phyloP scores from a whole-genome alignment of 2,329 filamentous ascomycete species.

The Akanthomyces lecanii region DNA sequence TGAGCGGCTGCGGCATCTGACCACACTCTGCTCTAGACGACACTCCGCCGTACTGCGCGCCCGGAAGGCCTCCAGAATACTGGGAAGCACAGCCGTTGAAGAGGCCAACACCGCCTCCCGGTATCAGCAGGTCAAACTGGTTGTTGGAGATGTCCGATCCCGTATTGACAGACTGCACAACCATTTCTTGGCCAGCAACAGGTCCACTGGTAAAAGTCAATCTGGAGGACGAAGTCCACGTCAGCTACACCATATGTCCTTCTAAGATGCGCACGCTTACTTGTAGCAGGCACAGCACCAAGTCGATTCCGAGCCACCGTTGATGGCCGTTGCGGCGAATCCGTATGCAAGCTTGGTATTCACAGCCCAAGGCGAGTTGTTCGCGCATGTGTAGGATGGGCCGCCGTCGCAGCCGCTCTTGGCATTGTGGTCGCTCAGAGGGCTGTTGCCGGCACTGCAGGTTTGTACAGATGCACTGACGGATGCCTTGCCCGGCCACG shows the following conservation, averaged over 20 bases:
- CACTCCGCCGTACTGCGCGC: slow-evolving; percentile 56
- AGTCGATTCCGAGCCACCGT: slow-evolving; percentile 50
- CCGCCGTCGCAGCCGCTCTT: slow-evolving; percentile 55
- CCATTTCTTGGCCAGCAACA: slow-evolving; percentile 56
- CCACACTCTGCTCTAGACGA: slow-evolving; percentile 47
- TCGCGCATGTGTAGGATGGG: slow-evolving; percentile 55
- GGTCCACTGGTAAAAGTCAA: slow-evolving; percentile 49
- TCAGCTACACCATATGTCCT: no score
- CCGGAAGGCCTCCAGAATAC: slow-evolving; percentile 39
- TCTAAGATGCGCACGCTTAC: slow-evolving; percentile 24
- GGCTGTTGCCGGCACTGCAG: slow-evolving; percentile 52
- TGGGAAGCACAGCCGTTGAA: slow-evolving; percentile 49
- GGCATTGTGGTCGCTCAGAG: slow-evolving; percentile 44
- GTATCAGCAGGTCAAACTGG: slow-evolving; percentile 56
- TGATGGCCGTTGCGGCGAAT: slow-evolving; percentile 57
- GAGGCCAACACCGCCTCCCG: slow-evolving; percentile 52
- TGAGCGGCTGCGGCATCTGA: slow-evolving; percentile 48
- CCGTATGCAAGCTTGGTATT: slow-evolving; percentile 57
- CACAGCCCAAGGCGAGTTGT: slow-evolving; percentile 59
- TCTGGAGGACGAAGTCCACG: slow-evolving; percentile 15
- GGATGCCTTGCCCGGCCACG: slow-evolving; percentile 53
- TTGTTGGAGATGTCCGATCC: slow-evolving; percentile 52
- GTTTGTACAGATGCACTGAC: slow-evolving; percentile 48
- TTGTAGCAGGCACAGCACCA: slow-evolving; percentile 66
- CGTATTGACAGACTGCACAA: slow-evolving; percentile 62